Percentiles rank a stretch among this genome's conserved stretches.
phyloP scores from a whole-genome alignment of 2,329 filamentous ascomycete genomes.

The Phialemoniopsis sp. region DNA sequence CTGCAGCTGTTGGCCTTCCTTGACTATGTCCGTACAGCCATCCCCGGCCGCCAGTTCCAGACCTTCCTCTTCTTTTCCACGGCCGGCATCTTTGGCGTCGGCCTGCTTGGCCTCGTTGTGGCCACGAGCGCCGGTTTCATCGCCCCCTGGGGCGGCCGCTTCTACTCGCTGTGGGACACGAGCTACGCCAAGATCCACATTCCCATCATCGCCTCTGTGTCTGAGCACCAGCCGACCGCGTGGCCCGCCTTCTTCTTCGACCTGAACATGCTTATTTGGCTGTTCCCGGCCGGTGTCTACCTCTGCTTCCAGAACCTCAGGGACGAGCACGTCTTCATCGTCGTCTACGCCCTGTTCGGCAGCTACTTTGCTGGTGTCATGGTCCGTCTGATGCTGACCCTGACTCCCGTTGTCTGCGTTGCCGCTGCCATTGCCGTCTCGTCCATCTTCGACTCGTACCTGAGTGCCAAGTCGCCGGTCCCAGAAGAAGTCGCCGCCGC shows the following conservation, averaged over 20 bases:
- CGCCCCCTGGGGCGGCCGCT: slow-evolving; percentile 95
- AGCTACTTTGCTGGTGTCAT: slow-evolving; percentile 99
- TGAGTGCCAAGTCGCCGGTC: slow-evolving; percentile 61
- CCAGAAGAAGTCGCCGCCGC: slow-evolving; percentile 37
- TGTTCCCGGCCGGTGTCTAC: slow-evolving; percentile 97
- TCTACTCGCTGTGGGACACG: slow-evolving; percentile 99
- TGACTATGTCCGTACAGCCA: slow-evolving; percentile 81
- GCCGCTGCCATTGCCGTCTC: slow-evolving; percentile 87
- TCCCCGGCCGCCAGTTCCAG: slow-evolving; percentile 91
- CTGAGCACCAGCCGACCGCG: slow-evolving; percentile 96
- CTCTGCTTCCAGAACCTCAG: slow-evolving; percentile 92
- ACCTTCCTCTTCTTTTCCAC: slow-evolving; percentile 78
- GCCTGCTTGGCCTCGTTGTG: slow-evolving; percentile 75
- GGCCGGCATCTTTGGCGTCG: slow-evolving; percentile 67
- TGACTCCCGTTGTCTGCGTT: slow-evolving; percentile 95
- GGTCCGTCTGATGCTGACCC: slow-evolving; percentile 96
- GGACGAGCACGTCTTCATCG: slow-evolving; percentile 96
- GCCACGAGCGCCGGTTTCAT: slow-evolving; percentile 85
- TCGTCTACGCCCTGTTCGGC: slow-evolving; percentile 93
- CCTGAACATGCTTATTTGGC: slow-evolving; percentile 96
- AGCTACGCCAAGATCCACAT: slow-evolving; percentile 99
- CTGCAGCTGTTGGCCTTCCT: slow-evolving; percentile 91
- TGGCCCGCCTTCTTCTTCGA: slow-evolving; percentile 99
- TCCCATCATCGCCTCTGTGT: slow-evolving; percentile 98
- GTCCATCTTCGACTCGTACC: slow-evolving; percentile 81